Conservation (phyloP, 1,284 basidiomycete genomes). For the Moesziomyces globuligerus region DNA sequence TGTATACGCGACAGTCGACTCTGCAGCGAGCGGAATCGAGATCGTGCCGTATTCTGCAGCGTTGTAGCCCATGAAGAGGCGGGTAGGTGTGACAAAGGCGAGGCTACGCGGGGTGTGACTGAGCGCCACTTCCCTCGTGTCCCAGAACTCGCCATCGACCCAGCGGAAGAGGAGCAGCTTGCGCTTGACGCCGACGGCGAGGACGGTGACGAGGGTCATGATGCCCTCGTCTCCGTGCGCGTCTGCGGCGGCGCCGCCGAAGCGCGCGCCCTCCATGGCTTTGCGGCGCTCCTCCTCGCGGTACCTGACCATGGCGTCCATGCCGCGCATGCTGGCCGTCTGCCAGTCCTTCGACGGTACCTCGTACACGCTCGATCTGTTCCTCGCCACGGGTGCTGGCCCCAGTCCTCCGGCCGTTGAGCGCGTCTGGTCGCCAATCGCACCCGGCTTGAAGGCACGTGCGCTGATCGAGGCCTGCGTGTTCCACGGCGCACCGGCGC, state of each 20-base stretch:
- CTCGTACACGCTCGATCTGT: conserved; percentile 32
- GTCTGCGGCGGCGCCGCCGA: conserved; percentile 35
- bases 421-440: conserved; percentile 34
- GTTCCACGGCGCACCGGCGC: conserved; percentile 15
- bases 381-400: conserved; percentile 18
- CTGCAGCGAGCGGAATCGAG: conserved; percentile 69
- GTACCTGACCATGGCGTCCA: conserved; percentile 49
- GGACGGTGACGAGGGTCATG: conserved; percentile 73
- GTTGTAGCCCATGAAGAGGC: conserved; percentile 78
- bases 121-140: conserved; percentile 78
- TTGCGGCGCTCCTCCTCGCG: conserved; percentile 42
- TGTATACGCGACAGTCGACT: conserved; percentile 44
- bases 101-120: conserved; percentile 85
- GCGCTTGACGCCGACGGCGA: conserved; percentile 85
- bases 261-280: conserved; percentile 47
- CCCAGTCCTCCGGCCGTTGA: conserved; percentile 3
- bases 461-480: conserved; percentile 15
- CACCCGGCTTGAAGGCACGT: conserved; percentile 38
- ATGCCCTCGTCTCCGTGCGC: conserved; percentile 37
- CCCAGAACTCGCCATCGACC: conserved; percentile 81
- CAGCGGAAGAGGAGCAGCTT: conserved; percentile 86
- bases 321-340: conserved; percentile 49
- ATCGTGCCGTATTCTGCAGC: conserved; percentile 81
- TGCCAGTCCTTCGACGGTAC: conserved; percentile 42
- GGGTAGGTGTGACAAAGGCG: conserved; percentile 75